phyloP scores from a whole-genome alignment of 805 yeast genomes.

The Blastobotrys terrestris region DNA sequence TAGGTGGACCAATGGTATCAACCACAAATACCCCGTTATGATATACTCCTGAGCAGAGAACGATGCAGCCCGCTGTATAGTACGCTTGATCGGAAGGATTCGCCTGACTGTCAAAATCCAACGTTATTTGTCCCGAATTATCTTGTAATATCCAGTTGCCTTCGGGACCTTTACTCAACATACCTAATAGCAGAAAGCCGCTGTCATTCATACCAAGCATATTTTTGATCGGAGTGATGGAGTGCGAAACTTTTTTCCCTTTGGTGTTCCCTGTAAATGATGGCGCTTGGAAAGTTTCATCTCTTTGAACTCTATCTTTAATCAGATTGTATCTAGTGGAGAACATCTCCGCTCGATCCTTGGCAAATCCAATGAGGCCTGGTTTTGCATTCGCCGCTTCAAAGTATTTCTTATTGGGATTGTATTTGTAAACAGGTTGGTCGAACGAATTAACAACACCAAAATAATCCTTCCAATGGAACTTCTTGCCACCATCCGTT shows the following conservation, averaged over 20 bases:
- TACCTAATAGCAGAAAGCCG: slow-evolving; percentile 71
- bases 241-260: slow-evolving; percentile 10
- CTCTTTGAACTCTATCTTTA: slow-evolving; percentile 66
- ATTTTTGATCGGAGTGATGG: slow-evolving; percentile 72
- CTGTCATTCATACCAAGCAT: slow-evolving; percentile 78
- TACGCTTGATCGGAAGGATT: slow-evolving; percentile 58
- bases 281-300: slow-evolving; percentile 62
- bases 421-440: slow-evolving; percentile 62
- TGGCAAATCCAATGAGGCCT: slow-evolving; percentile 20
- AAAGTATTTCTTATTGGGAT: slow-evolving; percentile 56
- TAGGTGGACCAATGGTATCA: slow-evolving; percentile 76
- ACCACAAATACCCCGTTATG: slow-evolving; percentile 57
- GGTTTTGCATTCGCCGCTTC: slow-evolving; percentile 24
- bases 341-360: slow-evolving; percentile 22
- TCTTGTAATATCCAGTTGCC: slow-evolving; percentile 81
- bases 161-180: slow-evolving; percentile 53
- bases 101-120: slow-evolving; percentile 52
- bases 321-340: slow-evolving; percentile 53
- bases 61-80: slow-evolving; percentile 65
- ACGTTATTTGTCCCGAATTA: slow-evolving; percentile 62
- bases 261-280: slow-evolving; percentile 19
- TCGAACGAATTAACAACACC: slow-evolving; percentile 55
- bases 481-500: not conserved
- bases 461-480: slow-evolving; percentile 72
- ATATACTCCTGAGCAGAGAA: slow-evolving; percentile 81